phyloP scores from a whole-genome alignment of 257 asterid species.

The Fraxinus cuspidata region DNA sequence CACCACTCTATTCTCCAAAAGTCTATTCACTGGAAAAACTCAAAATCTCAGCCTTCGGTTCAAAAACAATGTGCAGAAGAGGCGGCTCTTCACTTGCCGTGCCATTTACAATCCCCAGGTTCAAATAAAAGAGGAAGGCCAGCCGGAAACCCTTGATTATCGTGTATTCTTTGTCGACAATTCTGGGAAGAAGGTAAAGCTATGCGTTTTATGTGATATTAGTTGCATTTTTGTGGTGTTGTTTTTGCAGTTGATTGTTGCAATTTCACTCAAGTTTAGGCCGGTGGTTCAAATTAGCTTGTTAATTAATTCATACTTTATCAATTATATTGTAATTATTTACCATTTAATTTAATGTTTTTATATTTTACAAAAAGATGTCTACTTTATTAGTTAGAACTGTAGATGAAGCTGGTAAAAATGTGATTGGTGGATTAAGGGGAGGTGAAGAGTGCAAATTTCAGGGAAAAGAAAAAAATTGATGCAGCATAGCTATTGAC shows the following conservation, averaged over 20 bases:
- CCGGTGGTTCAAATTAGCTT: background rate
- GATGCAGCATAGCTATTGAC: background rate
- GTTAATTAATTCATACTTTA: background rate
- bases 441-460: background rate
- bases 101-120: constrained; percentile 78
- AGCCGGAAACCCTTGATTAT: constrained; percentile 86
- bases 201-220: constrained; percentile 6
- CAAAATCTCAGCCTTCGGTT: constrained; percentile 43
- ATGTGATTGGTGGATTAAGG: background rate
- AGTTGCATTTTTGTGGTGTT: background rate
- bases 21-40: constrained; percentile 38
- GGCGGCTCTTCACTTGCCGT: constrained; percentile 68
- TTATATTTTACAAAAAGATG: background rate
- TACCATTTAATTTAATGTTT: background rate
- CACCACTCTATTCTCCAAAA: constrained; percentile 44
- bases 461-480: background rate
- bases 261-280: background rate
- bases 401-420: background rate
- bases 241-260: background rate
- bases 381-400: background rate
- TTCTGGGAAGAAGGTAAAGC: constrained; percentile 77
- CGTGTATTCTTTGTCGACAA: constrained; percentile 79
- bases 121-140: constrained; percentile 76
- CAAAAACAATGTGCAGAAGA: constrained; percentile 48
- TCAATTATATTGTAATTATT: no score